A percentile compares a stretch with the other conserved stretches of the same genome.
Evolutionary conservation across 2,329 filamentous ascomycete genomes (phyloP).

Genomic region (Phaeosphaeriaceae sp.): DNA sequence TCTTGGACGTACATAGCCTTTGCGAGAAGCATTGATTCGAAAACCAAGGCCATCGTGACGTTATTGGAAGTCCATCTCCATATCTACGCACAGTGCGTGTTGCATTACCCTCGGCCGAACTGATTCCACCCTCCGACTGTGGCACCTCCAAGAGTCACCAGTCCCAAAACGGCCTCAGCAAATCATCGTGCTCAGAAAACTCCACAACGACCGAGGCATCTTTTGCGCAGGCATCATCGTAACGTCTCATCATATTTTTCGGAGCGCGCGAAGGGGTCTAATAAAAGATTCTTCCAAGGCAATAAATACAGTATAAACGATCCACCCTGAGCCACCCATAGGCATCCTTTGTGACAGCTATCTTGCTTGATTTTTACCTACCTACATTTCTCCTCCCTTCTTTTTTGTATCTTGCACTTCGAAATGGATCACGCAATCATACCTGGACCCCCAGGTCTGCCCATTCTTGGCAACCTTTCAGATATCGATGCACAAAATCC

Average conservation of each 20-base stretch:
- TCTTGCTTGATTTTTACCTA: neutral
- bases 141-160: constrained; percentile 6
- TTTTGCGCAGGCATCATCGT: constrained; percentile 9
- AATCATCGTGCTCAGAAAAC: constrained; percentile 18
- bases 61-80: neutral
- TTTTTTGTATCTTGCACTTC: neutral
- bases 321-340: neutral
- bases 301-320: constrained; percentile 8
- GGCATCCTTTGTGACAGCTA: neutral
- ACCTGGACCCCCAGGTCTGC: constrained; percentile 68
- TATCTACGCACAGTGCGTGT: neutral
- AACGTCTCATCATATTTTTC: constrained; percentile 8
- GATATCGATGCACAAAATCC: constrained; percentile 68
- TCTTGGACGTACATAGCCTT: too few species aligned
- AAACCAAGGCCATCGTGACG: neutral
- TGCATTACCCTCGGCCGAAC: constrained; percentile 9
- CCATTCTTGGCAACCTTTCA: constrained; percentile 68
- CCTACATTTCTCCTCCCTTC: too few species aligned
- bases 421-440: constrained; percentile 54
- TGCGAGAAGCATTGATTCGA: neutral
- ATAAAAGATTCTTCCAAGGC: constrained; percentile 9
- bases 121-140: constrained; percentile 6
- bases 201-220: constrained; percentile 30
- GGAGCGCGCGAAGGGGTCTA: constrained; percentile 11
- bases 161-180: constrained; percentile 6